A percentile compares a stretch with the other conserved stretches of the same genome.
phyloP scores from a whole-genome alignment of 2,329 filamentous ascomycete genomes.

The Hypocreales sp. region DNA sequence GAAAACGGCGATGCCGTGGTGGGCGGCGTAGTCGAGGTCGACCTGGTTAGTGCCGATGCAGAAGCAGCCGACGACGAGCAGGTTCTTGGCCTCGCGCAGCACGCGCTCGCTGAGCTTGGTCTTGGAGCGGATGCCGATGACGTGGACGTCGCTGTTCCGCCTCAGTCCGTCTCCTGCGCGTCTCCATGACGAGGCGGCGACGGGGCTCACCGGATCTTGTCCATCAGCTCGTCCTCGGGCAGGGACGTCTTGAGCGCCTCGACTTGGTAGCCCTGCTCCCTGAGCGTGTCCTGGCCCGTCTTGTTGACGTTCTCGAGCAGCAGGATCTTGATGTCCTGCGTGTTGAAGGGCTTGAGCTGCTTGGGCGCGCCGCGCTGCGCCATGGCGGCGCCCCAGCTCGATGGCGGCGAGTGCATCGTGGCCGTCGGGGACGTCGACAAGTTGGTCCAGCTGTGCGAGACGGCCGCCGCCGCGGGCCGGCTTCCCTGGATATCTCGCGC shows the following conservation, averaged over 20 bases:
- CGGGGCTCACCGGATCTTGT: slow-evolving; percentile 77
- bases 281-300: slow-evolving; percentile 72
- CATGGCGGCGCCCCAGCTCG: slow-evolving; percentile 38
- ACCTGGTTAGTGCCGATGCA: slow-evolving; percentile 98
- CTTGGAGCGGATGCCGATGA: slow-evolving; percentile 96
- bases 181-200: too few species aligned
- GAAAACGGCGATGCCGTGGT: slow-evolving; percentile 88
- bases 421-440: slow-evolving; percentile 62
- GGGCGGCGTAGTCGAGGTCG: slow-evolving; percentile 68
- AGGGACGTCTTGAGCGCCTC: slow-evolving; percentile 81
- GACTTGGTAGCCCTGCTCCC: slow-evolving; percentile 84
- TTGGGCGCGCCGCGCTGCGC: slow-evolving; percentile 35
- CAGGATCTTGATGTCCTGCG: slow-evolving; percentile 90
- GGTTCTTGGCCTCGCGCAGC: slow-evolving; percentile 76
- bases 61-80: slow-evolving; percentile 94
- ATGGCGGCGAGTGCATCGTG: slow-evolving; percentile 58
- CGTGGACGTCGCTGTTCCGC: slow-evolving; percentile 88
- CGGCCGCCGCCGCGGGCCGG: slow-evolving; percentile 16
- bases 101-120: slow-evolving; percentile 84
- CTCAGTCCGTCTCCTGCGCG: too few species aligned
- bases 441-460: slow-evolving; percentile 25
- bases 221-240: slow-evolving; percentile 83
- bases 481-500: slow-evolving; percentile 28
- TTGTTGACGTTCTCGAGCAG: slow-evolving; percentile 93
- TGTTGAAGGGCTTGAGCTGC: slow-evolving; percentile 87